phyloP scores from a whole-genome alignment of 2,329 filamentous ascomycete genomes.

The Colletotrichum nymphaeae region DNA sequence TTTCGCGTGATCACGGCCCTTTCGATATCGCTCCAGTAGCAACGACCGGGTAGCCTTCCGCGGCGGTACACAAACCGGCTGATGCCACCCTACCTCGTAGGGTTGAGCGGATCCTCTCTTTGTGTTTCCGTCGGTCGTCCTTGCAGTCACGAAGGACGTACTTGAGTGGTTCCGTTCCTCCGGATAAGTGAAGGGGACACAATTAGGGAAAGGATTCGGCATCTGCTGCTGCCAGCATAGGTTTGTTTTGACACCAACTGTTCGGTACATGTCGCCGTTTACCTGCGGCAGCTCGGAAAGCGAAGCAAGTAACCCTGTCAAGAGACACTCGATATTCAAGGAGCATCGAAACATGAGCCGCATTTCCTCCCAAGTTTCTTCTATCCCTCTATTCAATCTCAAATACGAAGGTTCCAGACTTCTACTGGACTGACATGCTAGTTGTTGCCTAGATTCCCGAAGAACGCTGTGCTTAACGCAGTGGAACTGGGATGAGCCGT shows the following conservation, averaged over 20 bases:
- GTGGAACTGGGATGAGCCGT: neutral
- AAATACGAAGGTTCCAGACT: neutral
- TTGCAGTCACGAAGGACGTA: neutral
- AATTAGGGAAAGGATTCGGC: neutral
- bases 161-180: neutral
- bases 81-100: neutral
- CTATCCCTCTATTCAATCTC: neutral
- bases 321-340: neutral
- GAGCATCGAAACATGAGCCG: neutral
- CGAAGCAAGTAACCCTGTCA: neutral
- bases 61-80: neutral
- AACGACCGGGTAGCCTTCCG: neutral
- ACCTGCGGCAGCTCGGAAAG: neutral
- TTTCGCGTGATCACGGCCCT: neutral
- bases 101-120: neutral
- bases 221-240: neutral
- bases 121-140: neutral
- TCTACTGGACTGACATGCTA: neutral
- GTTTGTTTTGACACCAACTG: too few relatives aligned
- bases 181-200: neutral
- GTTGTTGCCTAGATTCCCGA: neutral
- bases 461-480: too few relatives aligned
- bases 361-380: neutral
- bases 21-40: neutral
- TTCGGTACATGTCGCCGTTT: neutral